Conservation (phyloP, 768 basidiomycete species). For the Phlegmacium glaucopus region DNA sequence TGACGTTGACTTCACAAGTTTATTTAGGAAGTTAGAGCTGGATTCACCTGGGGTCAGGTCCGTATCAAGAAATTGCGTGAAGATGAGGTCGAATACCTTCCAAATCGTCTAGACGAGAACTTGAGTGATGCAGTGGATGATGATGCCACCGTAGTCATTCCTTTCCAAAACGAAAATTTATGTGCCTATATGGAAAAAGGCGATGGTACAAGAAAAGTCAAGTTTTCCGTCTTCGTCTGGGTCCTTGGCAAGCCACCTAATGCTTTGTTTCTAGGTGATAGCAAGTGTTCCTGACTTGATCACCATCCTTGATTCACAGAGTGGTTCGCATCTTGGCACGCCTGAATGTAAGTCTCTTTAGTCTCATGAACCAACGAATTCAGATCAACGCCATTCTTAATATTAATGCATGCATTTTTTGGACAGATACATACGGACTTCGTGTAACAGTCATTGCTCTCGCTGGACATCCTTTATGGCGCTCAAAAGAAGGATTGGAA, state of each 20-base stretch:
- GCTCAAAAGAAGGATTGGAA: constrained; percentile 44
- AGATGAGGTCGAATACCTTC: constrained; percentile 26
- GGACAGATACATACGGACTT: constrained; percentile 47
- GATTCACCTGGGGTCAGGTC: constrained; percentile 35
- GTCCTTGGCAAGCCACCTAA: background rate
- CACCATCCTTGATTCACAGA: constrained; percentile 59
- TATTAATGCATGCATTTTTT: background rate
- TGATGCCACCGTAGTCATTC: constrained; percentile 36
- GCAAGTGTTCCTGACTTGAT: constrained; percentile 67
- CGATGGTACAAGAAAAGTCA: constrained; percentile 24
- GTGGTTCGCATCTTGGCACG: constrained; percentile 58
- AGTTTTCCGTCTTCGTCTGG: background rate
- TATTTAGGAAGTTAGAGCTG: constrained; percentile 31
- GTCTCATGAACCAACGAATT: background rate
- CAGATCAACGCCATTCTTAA: background rate
- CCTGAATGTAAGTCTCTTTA: constrained; percentile 35
- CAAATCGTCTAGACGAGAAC: background rate
- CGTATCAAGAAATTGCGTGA: constrained; percentile 25
- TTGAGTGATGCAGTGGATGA: background rate
- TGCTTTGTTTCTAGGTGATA: constrained; percentile 30
- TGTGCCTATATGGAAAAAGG: constrained; percentile 39
- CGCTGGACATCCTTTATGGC: constrained; percentile 54
- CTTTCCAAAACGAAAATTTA: constrained; percentile 64
- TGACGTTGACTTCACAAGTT: background rate
- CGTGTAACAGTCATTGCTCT: constrained; percentile 44